phyloP scores from a whole-genome alignment of 805 yeast genomes.

The Saccharomyces cerevisiae region DNA sequence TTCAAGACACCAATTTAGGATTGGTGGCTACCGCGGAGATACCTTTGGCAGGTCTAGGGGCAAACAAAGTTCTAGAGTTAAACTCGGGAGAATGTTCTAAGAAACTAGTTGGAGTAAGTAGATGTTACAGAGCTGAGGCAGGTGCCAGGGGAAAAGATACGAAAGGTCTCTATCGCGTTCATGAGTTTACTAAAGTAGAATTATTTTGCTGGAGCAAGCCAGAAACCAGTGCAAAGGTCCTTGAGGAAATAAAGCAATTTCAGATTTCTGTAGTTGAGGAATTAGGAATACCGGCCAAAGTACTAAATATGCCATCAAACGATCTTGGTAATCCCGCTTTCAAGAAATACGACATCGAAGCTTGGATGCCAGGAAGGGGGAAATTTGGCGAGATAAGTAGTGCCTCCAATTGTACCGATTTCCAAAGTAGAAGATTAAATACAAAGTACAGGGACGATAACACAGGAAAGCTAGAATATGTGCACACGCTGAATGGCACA shows the following conservation, averaged over 20 bases:
- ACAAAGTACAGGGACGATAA: conserved; percentile 43
- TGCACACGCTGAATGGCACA: conserved; percentile 87
- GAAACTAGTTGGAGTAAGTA: conserved; percentile 67
- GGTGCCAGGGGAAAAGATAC: conserved; percentile 94
- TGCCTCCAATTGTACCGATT: conserved; percentile 86
- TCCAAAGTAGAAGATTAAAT: conserved; percentile 75
- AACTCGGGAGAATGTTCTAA: conserved; percentile 38
- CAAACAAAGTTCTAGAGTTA: conserved; percentile 40
- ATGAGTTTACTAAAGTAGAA: conserved; percentile 93
- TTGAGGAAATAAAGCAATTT: conserved; percentile 52
- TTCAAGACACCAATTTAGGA: conserved; percentile 49
- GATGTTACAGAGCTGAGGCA: conserved; percentile 92
- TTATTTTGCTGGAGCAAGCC: conserved; percentile 63
- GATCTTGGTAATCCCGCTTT: conserved; percentile 92
- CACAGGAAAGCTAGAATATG: conserved; percentile 37
- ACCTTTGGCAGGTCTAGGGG: conserved; percentile 74
- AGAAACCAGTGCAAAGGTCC: conserved; percentile 39
- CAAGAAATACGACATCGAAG: conserved; percentile 88
- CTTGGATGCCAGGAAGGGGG: conserved; percentile 97
- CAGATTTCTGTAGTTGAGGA: conserved; percentile 58
- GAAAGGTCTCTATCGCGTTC: conserved; percentile 86
- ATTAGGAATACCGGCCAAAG: conserved; percentile 72
- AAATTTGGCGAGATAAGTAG: conserved; percentile 89
- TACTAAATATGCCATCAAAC: conserved; percentile 79
- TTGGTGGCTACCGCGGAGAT: conserved; percentile 94